Evolutionary conservation across 306 rosid species (phyloP).

Genomic region (Cucurbita moschata): DNA sequence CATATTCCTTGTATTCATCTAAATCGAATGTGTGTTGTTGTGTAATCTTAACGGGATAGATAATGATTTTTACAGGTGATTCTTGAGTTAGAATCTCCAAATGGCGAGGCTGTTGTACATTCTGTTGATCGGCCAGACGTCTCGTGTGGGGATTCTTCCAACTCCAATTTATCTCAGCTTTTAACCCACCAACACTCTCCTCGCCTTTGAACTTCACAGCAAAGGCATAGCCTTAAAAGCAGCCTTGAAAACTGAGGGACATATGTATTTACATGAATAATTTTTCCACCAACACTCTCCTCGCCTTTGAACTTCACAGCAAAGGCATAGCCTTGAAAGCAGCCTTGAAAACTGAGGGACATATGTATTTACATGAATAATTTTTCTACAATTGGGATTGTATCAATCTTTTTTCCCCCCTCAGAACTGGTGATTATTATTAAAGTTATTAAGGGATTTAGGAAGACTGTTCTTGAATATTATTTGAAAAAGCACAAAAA

Average conservation of each 20-base stretch:
- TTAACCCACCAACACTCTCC: neutral
- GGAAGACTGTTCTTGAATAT: neutral
- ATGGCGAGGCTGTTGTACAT: conserved; percentile 32
- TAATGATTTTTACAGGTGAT: conserved; percentile 30
- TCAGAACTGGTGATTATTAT: neutral
- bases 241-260: neutral
- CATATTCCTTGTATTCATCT: too few species aligned
- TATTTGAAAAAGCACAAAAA: too few species aligned
- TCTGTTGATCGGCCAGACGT: conserved; percentile 52
- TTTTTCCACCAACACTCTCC: neutral
- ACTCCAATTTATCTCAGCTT: neutral
- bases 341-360: neutral
- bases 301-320: neutral
- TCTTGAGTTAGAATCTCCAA: conserved; percentile 67
- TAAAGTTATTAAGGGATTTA: neutral
- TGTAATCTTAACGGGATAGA: too few species aligned
- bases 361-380: neutral
- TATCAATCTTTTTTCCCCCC: neutral
- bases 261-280: neutral
- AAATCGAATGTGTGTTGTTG: too few species aligned
- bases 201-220: neutral
- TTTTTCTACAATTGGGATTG: neutral
- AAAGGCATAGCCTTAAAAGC: neutral
- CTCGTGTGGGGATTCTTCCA: conserved; percentile 41
- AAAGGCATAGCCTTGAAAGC: neutral